These are phyloP conservation scores for Martiniozyma abietophila DNA, from an alignment of 805 yeast species.

Conservation along the genomic window DNA sequence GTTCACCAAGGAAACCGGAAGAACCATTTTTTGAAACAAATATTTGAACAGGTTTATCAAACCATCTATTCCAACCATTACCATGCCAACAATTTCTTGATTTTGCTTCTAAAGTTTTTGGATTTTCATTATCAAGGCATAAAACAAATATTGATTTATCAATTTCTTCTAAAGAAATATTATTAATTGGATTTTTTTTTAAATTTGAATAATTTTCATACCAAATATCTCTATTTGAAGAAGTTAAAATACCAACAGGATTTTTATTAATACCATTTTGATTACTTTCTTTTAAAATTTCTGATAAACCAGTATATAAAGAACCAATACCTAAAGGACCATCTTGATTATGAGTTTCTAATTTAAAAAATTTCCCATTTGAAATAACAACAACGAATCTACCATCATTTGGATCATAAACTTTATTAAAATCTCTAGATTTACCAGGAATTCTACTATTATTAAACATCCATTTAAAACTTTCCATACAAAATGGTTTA, in stretches of 20 bases:
- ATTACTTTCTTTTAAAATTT: slow-evolving; percentile 35
- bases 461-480: slow-evolving; percentile 86
- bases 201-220: slow-evolving; percentile 50
- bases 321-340: slow-evolving; percentile 36
- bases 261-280: slow-evolving; percentile 30
- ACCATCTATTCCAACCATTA: slow-evolving; percentile 87
- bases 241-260: slow-evolving; percentile 72
- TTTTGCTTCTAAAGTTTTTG: slow-evolving; percentile 74
- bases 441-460: slow-evolving; percentile 71
- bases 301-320: slow-evolving; percentile 49
- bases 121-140: slow-evolving; percentile 64
- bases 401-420: slow-evolving; percentile 36
- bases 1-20: slow-evolving; percentile 94
- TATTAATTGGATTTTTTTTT: slow-evolving; percentile 50
- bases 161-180: slow-evolving; percentile 53
- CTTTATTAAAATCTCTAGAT: slow-evolving; percentile 52
- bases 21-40: slow-evolving; percentile 73
- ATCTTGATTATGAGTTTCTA: slow-evolving; percentile 48
- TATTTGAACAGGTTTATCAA: slow-evolving; percentile 85
- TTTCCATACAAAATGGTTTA: slow-evolving; percentile 86
- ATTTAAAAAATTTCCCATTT: slow-evolving; percentile 74
- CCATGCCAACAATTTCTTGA: slow-evolving; percentile 91
- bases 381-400: slow-evolving; percentile 64
- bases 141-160: slow-evolving; percentile 73
- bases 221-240: slow-evolving; percentile 83